Base-by-base conservation (phyloP, 1,284 basidiomycete species). In the Boletus semigastroideus region DNA sequence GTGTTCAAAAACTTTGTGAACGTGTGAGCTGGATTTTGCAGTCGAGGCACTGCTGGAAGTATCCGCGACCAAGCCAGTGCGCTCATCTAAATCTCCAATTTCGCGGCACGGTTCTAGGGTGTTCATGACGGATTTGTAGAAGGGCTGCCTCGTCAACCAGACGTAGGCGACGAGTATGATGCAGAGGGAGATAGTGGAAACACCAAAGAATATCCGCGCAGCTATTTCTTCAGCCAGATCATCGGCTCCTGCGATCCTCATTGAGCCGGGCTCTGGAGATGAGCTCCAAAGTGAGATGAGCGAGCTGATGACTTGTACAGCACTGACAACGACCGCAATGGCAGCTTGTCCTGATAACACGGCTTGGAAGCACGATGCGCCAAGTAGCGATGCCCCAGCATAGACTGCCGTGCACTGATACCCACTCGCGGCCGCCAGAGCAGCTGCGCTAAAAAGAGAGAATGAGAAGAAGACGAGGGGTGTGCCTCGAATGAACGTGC, bases 331-430 rank as follows among this genome's bases (percentile, higher is more conserved):
- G 6, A 92, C 86, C 0, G 83, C 90, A 0, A 90, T 80, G 0
- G 85, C 86, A 5, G 86, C 89, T 62, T 92, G 88, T 8, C 90
- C 89, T 1, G 87, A 79, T 75, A 91, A 80, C 62, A 85, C 74
- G 8, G 82, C 72, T 66, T 90, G 87, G 54, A 92, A 78, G 8
- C 82, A 82, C 12, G 74, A 64, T 8, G 82, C 78, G 0, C 89
- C 89, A 51, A 90, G 89, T 14, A 87, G 70, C 0, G 90, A 86
- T 6, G 87, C 87, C 27, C 86, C 77, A 1, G 84, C 86, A 33
- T 86, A 78, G 43, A 85, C 73, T 12, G 89, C 79, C 0, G 83
- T 86, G 58, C 84, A 85, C 14, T 90, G 75, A 62, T 87, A 91
- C 9, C 83, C 78, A 0, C 83, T 84, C 0, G 80, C 75, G 17